Percentiles rank a stretch among this genome's conserved stretches.
These are phyloP conservation scores for Testicularia cyperi DNA, from an alignment of 1,284 basidiomycete species.

Conservation along the genomic window DNA sequence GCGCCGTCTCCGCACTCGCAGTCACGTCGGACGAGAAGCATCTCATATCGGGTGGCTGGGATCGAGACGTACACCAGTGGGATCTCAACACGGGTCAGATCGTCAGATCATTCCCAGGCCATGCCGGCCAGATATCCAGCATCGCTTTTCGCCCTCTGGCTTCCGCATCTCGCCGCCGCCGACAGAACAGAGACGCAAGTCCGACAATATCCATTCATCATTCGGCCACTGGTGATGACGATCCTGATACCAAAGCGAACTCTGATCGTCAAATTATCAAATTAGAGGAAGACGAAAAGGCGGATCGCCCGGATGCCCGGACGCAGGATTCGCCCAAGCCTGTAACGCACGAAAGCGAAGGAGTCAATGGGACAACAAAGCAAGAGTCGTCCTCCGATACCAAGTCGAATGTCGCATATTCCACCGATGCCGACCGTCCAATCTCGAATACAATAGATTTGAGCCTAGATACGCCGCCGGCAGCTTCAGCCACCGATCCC, in stretches of 20 bases:
- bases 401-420: too few relatives aligned
- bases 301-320: not conserved
- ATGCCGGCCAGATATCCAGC: constrained; percentile 82
- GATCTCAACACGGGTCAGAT: constrained; percentile 88
- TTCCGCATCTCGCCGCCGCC: constrained; percentile 60
- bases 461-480: too few relatives aligned
- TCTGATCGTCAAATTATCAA: too few relatives aligned
- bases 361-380: too few relatives aligned
- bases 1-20: constrained; percentile 81
- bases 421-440: too few relatives aligned
- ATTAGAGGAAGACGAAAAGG: not conserved
- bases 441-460: too few relatives aligned
- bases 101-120: constrained; percentile 75
- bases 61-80: constrained; percentile 94
- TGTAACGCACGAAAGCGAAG: too few relatives aligned
- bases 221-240: constrained; percentile 1
- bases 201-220: constrained; percentile 20
- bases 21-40: constrained; percentile 78
- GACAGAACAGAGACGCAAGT: constrained; percentile 8
- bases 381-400: too few relatives aligned
- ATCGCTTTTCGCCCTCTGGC: constrained; percentile 72
- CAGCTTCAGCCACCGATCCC: too few relatives aligned
- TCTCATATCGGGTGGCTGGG: constrained; percentile 91
- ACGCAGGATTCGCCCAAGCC: too few relatives aligned
- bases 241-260: too few relatives aligned